phyloP scores from a whole-genome alignment of 371 early-diverging fungal species.

The Apophysomyces trapeziformis region DNA sequence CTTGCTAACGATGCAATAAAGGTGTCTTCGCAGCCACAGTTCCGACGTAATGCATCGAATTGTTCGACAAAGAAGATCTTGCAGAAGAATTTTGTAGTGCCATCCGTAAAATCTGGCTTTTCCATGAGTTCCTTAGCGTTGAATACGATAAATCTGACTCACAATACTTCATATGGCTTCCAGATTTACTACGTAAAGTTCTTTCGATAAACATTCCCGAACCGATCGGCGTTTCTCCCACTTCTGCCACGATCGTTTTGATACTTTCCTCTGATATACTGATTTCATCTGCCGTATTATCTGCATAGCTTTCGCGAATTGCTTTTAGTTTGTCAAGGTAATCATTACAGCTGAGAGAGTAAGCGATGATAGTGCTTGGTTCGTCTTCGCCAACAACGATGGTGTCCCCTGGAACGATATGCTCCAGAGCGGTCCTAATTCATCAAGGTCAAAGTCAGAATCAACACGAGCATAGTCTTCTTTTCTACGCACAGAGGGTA shows the following conservation, averaged over 20 bases:
- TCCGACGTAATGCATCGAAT: conserved; percentile 87
- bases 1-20: conserved; percentile 86
- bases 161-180: conserved; percentile 69
- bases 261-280: conserved; percentile 15
- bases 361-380: conserved; percentile 92
- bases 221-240: neutral
- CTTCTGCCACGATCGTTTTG: neutral
- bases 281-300: conserved; percentile 14
- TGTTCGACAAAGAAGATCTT: conserved; percentile 92
- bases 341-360: conserved; percentile 64
- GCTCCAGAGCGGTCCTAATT: conserved; percentile 72
- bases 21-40: conserved; percentile 82
- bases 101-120: conserved; percentile 65
- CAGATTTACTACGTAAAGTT: conserved; percentile 63
- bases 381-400: conserved; percentile 92
- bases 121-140: neutral
- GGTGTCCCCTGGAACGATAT: conserved; percentile 82
- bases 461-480: neutral
- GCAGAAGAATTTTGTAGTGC: conserved; percentile 79
- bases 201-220: conserved; percentile 48
- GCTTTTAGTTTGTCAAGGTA: conserved; percentile 45
- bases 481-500: conserved; percentile 70
- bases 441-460: neutral
- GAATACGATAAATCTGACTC: conserved; percentile 20
- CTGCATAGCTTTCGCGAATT: conserved; percentile 29